These are phyloP conservation scores for Monosporascus ibericus DNA, from an alignment of 2,329 filamentous ascomycete species.

Conservation along the genomic window DNA sequence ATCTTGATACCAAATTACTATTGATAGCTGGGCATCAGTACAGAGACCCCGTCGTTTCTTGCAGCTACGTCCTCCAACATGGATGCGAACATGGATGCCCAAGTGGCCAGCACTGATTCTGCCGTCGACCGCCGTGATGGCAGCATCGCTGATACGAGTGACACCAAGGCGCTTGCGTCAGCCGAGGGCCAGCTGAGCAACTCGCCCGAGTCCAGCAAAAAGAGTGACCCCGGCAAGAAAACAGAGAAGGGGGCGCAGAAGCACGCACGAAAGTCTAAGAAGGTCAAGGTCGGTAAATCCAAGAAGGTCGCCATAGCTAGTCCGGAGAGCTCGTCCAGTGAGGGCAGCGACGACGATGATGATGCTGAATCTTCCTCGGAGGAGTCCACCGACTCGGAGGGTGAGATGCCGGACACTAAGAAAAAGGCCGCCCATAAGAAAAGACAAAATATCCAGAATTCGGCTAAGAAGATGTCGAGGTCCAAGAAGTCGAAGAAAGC, in stretches of 20 bases:
- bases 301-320: conserved; percentile 13
- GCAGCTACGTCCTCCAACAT: conserved; percentile 9
- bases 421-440: background rate
- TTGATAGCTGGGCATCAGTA: background rate
- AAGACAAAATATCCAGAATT: conserved; percentile 1
- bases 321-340: conserved; percentile 2
- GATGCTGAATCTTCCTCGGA: conserved; percentile 11
- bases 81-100: conserved; percentile 14
- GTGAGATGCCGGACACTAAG: background rate
- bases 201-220: conserved; percentile 16
- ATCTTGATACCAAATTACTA: background rate
- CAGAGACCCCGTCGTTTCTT: too few species aligned
- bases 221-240: conserved; percentile 18
- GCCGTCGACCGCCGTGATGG: conserved; percentile 16
- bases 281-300: conserved; percentile 3
- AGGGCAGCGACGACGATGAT: conserved; percentile 7
- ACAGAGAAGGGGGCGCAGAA: conserved; percentile 16
- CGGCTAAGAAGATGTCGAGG: conserved; percentile 10
- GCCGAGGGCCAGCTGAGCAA: conserved; percentile 15
- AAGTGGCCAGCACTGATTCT: conserved; percentile 9
- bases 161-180: conserved; percentile 12
- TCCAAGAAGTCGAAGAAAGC: conserved; percentile 13
- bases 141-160: conserved; percentile 7
- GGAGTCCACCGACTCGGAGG: conserved; percentile 3
- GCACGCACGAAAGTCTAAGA: conserved; percentile 11